Base-by-base conservation (phyloP, 2,329 filamentous ascomycete species). In the Phialophora macrospora region DNA sequence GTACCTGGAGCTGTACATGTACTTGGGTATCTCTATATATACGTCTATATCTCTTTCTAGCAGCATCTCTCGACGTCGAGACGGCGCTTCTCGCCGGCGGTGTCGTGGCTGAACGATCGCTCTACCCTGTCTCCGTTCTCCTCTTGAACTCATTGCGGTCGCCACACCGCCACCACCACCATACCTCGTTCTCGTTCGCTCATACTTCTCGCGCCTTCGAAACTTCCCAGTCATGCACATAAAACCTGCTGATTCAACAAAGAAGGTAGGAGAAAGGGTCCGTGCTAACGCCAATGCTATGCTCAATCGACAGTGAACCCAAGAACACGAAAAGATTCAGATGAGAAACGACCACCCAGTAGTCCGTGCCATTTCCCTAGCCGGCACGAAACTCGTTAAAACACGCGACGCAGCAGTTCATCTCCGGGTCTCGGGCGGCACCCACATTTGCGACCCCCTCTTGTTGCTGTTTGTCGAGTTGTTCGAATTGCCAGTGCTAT, bases 401-500 rank as follows among this genome's bases (percentile, higher is more conserved):
- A 28, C 17, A 8, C 17, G 38, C 38, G 20, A 12, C 11, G 26
- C 28, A 62, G 48, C 12, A n/a, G 22, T 30, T 65, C 62, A 65
- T 57, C 62, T 63, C 44, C 64, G 34, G 22, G 57, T 28, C 12
- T 67, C 55, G 22, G 62, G 64, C 20, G 68, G 60, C 41, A 62
- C 32, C 68, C 66, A 68, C 60, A 66, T 26, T 32, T 62, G 55
- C 17, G 63, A 60, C 62, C 61, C 49, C 55, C 66, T 66, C 63
- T 67, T 67, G 55, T 34, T 55, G 24, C 22, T n/a, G 28, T 55
- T 32, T 30, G 26, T n/a, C 14, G 64, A 66, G 30, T 28, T 60
- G 28, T 62, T 60, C 1, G 68, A 68, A 17, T 59, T 46, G 8
- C 68, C 68, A 8, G 68, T 70, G 49, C 61, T 66, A 38, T 65